Percentiles rank a stretch among this genome's conserved stretches.
Evolutionary conservation across 2,329 filamentous ascomycete genomes (phyloP).

Genomic region (Fusarium albidum): DNA sequence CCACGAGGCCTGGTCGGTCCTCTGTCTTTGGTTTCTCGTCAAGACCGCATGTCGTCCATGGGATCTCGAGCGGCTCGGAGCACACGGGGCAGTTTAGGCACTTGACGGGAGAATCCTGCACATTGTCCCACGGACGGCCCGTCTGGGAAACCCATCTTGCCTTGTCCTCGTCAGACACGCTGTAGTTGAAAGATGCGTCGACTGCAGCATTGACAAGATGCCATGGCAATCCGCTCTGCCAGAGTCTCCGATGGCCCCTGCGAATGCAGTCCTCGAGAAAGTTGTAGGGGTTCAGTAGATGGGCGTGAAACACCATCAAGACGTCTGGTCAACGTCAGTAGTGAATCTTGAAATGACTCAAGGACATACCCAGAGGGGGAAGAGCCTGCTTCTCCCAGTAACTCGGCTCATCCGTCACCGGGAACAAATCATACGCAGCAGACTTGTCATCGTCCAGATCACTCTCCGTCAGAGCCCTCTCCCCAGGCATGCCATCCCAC

Average conservation of each 20-base stretch:
- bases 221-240: constrained; percentile 71
- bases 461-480: constrained; percentile 16
- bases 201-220: constrained; percentile 61
- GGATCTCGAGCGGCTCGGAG: constrained; percentile 45
- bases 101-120: constrained; percentile 55
- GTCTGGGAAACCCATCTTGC: constrained; percentile 55
- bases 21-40: constrained; percentile 22
- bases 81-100: constrained; percentile 55
- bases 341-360: background rate
- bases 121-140: constrained; percentile 62
- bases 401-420: background rate
- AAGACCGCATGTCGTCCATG: constrained; percentile 61
- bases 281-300: constrained; percentile 73
- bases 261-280: constrained; percentile 40
- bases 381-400: constrained; percentile 31
- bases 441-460: constrained; percentile 9
- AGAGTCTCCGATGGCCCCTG: constrained; percentile 44
- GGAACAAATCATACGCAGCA: constrained; percentile 18
- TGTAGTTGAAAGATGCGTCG: constrained; percentile 62
- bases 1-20: constrained; percentile 47
- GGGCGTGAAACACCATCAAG: constrained; percentile 77
- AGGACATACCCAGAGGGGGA: constrained; percentile 34
- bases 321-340: constrained; percentile 57
- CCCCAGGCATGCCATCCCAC: constrained; percentile 51
- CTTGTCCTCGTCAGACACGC: constrained; percentile 50